These are phyloP conservation scores for Apiospora pterosperma DNA, from an alignment of 2,329 filamentous ascomycete species.

Conservation along the genomic window DNA sequence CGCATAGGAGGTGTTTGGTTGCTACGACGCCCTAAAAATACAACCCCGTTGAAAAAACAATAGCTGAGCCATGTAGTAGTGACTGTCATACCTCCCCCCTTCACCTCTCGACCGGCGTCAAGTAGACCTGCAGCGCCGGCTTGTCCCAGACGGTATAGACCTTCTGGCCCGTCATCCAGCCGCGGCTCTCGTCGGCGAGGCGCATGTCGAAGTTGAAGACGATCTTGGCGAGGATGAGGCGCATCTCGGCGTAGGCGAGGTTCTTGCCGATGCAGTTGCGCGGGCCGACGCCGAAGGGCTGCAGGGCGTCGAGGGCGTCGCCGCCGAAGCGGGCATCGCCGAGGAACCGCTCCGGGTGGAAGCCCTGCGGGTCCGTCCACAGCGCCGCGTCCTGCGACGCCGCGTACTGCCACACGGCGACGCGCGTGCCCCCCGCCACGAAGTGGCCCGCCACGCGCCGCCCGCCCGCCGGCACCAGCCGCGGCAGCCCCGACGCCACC, in stretches of 20 bases:
- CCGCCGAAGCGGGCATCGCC: conserved; percentile 23
- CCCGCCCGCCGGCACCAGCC: conserved; percentile 23
- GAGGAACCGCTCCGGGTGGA: conserved; percentile 38
- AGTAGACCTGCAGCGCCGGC: conserved; percentile 21
- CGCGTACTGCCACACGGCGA: conserved; percentile 34
- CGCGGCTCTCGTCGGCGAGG: conserved; percentile 18
- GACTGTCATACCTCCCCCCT: no score
- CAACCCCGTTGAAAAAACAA: neutral
- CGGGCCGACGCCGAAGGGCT: conserved; percentile 35
- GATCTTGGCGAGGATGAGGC: conserved; percentile 31
- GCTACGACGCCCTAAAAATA: neutral
- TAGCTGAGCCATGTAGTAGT: neutral
- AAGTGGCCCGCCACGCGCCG: conserved; percentile 19
- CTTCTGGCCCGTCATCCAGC: conserved; percentile 26
- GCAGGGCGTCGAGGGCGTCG: conserved; percentile 31
- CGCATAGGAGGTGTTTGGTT: neutral
- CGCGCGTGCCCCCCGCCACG: conserved; percentile 27
- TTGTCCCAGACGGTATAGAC: conserved; percentile 28
- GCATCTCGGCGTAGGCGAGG: conserved; percentile 36
- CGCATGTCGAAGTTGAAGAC: conserved; percentile 34
- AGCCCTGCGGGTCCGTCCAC: conserved; percentile 34
- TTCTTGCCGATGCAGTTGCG: conserved; percentile 39
- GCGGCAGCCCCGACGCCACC: conserved; percentile 20
- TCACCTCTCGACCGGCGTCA: conserved; percentile 15
- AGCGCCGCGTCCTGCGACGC: conserved; percentile 30